Conservation (phyloP, 2,329 filamentous ascomycete genomes). For the Exophiala sp. region DNA sequence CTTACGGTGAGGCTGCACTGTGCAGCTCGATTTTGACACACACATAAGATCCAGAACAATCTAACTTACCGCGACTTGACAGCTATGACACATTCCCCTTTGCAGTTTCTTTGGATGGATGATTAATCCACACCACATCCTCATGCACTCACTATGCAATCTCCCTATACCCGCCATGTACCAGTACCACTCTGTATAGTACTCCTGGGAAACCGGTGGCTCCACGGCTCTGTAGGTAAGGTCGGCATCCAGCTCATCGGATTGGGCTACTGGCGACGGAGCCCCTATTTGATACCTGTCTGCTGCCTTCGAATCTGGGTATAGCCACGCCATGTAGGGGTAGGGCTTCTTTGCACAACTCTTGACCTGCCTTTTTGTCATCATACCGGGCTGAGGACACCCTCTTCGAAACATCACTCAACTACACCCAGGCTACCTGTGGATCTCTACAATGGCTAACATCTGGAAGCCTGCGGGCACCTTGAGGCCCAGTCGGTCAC, state of each 20-base stretch:
- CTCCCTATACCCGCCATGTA: constrained; percentile 6
- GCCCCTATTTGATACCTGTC: constrained; percentile 4
- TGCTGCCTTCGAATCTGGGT: neutral
- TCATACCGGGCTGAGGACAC: neutral
- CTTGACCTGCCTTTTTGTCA: constrained; percentile 12
- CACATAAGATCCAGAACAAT: neutral
- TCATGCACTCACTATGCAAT: constrained; percentile 7
- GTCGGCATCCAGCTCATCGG: neutral
- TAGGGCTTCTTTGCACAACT: constrained; percentile 9
- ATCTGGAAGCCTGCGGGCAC: neutral
- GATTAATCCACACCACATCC: neutral
- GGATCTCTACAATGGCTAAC: no score
- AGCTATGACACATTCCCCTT: constrained; percentile 9
- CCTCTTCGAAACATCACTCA: neutral
- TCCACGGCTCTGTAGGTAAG: constrained; percentile 1
- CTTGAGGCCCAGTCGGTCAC: neutral
- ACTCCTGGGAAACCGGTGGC: neutral
- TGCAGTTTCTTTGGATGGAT: neutral
- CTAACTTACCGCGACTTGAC: constrained; percentile 3
- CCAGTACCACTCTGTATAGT: neutral
- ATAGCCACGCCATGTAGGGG: constrained; percentile 4
- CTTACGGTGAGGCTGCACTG: no score
- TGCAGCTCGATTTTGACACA: no score
- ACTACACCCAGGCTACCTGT: no score
- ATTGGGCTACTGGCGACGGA: constrained; percentile 5